Conservation (phyloP, 108 stramenopile species). For the Pseudonitzschia pungens region DNA sequence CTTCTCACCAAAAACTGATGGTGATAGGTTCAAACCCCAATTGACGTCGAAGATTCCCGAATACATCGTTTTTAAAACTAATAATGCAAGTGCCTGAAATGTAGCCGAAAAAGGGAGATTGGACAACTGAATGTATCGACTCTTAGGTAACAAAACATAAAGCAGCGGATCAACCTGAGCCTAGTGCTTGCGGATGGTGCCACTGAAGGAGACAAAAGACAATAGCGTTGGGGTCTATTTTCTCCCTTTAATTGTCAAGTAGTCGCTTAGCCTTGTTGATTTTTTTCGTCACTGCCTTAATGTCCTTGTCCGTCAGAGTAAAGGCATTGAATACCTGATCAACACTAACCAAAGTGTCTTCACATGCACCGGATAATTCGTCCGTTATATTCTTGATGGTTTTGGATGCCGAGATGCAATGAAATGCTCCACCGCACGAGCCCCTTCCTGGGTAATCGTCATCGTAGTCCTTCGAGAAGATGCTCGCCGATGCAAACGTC, state of each 20-base stretch:
- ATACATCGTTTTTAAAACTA: too few species aligned
- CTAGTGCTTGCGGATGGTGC: too few species aligned
- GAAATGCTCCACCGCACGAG: neutral
- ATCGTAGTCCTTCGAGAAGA: neutral
- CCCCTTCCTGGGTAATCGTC: neutral
- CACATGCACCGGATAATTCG: slow-evolving; percentile 44
- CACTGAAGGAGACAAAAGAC: neutral
- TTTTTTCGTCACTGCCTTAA: slow-evolving; percentile 47
- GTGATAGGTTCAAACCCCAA: neutral
- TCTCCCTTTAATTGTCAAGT: slow-evolving; percentile 25
- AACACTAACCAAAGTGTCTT: slow-evolving; percentile 49
- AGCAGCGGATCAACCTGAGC: too few species aligned
- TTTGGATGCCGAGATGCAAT: slow-evolving; percentile 16
- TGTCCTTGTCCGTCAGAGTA: slow-evolving; percentile 58
- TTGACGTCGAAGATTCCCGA: too few species aligned
- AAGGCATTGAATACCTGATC: slow-evolving; percentile 60
- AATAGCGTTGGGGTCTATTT: neutral
- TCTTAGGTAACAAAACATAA: too few species aligned
- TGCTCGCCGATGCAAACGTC: neutral
- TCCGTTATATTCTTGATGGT: slow-evolving; percentile 30
- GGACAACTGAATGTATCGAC: too few species aligned
- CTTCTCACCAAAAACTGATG: neutral
- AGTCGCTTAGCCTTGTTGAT: slow-evolving; percentile 54
- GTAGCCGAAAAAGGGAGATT: too few species aligned
- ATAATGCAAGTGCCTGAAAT: too few species aligned